A percentile compares a stretch with the other conserved stretches of the same genome.
These are phyloP conservation scores for Ligustrum vulgare DNA, from an alignment of 257 asterid species.

Conservation along the genomic window DNA sequence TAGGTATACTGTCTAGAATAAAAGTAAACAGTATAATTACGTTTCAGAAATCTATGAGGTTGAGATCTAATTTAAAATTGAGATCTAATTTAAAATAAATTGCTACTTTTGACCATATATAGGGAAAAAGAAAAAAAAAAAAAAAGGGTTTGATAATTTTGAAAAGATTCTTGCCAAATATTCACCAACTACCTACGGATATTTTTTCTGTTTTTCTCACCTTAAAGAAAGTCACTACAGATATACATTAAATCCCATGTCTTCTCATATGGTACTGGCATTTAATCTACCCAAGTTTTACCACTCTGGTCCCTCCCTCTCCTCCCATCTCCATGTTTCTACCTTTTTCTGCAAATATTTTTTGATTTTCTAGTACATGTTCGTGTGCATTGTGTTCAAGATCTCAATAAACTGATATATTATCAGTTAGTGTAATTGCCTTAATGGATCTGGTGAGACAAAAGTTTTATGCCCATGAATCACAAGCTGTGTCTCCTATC, in stretches of 20 bases:
- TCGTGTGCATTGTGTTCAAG: slow-evolving; percentile 22
- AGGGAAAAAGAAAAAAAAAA: not conserved
- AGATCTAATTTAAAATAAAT: too few relatives aligned
- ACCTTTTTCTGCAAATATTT: slow-evolving; percentile 13
- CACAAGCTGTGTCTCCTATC: slow-evolving; percentile 31
- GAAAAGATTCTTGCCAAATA: slow-evolving; percentile 34
- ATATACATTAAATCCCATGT: slow-evolving; percentile 14
- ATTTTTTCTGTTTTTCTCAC: slow-evolving; percentile 25
- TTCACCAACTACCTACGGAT: slow-evolving; percentile 36
- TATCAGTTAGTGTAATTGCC: not conserved
- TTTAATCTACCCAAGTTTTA: slow-evolving; percentile 39
- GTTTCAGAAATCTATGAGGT: too few relatives aligned
- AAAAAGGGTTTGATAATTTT: not conserved
- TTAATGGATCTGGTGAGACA: slow-evolving; percentile 38
- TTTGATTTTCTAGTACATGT: slow-evolving; percentile 16
- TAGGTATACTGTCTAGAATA: too few relatives aligned
- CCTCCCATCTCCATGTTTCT: slow-evolving; percentile 17
- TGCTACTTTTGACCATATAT: not conserved
- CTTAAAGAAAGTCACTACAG: slow-evolving; percentile 24
- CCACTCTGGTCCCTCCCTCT: slow-evolving; percentile 25
- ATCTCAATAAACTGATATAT: slow-evolving; percentile 25
- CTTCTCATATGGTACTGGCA: slow-evolving; percentile 29
- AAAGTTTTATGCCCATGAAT: slow-evolving; percentile 23
- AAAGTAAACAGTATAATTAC: too few relatives aligned
- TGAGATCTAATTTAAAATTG: too few relatives aligned